Conservation (phyloP, 2,329 filamentous ascomycete genomes). For the Phoma sp. region DNA sequence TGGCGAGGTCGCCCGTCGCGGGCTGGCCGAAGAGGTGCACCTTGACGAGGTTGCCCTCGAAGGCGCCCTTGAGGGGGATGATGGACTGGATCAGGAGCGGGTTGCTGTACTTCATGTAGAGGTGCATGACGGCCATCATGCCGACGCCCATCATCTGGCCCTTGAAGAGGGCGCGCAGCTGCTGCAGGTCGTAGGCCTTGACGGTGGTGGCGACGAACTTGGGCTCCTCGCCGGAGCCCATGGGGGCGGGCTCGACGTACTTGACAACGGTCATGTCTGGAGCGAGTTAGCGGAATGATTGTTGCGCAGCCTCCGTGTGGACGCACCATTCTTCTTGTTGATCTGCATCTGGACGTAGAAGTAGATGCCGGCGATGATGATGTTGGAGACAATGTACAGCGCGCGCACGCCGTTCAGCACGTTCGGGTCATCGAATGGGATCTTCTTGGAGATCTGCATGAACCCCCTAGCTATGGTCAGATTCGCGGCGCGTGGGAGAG, state of each 20-base stretch:
- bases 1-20: slow-evolving; percentile 87
- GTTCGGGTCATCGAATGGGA: slow-evolving; percentile 89
- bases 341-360: slow-evolving; percentile 84
- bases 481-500: background rate
- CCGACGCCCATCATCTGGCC: slow-evolving; percentile 92
- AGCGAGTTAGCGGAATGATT: slow-evolving; percentile 18
- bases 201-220: slow-evolving; percentile 97
- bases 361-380: slow-evolving; percentile 85
- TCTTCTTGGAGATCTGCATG: slow-evolving; percentile 97
- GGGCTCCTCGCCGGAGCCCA: slow-evolving; percentile 92
- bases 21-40: slow-evolving; percentile 89
- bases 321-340: slow-evolving; percentile 94
- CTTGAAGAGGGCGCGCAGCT: slow-evolving; percentile 86
- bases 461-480: slow-evolving; percentile 60
- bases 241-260: slow-evolving; percentile 93
- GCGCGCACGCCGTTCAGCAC: slow-evolving; percentile 69
- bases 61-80: slow-evolving; percentile 92
- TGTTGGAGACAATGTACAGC: slow-evolving; percentile 72
- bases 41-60: slow-evolving; percentile 96
- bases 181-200: slow-evolving; percentile 89
- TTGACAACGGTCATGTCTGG: slow-evolving; percentile 95
- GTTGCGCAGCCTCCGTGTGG: background rate
- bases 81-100: slow-evolving; percentile 98
- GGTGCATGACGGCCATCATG: slow-evolving; percentile 99
- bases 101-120: slow-evolving; percentile 99